Conservation (phyloP, 2,329 filamentous ascomycete species). For the Cordyceps javanica region DNA sequence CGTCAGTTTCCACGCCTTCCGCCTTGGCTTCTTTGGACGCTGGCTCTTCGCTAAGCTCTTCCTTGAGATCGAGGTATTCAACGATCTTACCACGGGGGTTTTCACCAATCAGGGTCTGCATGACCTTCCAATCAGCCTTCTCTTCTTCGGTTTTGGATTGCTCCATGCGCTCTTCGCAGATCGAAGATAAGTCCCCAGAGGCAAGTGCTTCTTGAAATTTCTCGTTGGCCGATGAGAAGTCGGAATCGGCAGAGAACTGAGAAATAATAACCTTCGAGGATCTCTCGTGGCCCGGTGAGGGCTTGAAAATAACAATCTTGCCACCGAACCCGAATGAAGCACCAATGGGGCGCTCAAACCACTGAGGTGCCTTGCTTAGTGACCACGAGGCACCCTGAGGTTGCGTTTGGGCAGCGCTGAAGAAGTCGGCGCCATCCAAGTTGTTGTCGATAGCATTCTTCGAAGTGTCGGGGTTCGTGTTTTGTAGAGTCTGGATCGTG, state of each 20-base stretch:
- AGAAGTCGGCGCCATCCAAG: slow-evolving; percentile 91
- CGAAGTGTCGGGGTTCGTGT: slow-evolving; percentile 73
- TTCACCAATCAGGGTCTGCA: slow-evolving; percentile 78
- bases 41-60: slow-evolving; percentile 50
- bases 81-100: slow-evolving; percentile 83
- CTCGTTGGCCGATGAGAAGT: slow-evolving; percentile 75
- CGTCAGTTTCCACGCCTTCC: slow-evolving; percentile 33
- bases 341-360: slow-evolving; percentile 79
- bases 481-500: slow-evolving; percentile 86
- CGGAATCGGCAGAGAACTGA: slow-evolving; percentile 81
- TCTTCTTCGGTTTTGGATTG: slow-evolving; percentile 79
- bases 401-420: slow-evolving; percentile 85
- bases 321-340: slow-evolving; percentile 95
- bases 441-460: slow-evolving; percentile 61
- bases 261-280: slow-evolving; percentile 77
- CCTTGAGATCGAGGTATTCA: slow-evolving; percentile 82
- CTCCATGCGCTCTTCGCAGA: slow-evolving; percentile 74
- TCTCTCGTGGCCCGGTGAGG: slow-evolving; percentile 55
- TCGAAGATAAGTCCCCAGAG: slow-evolving; percentile 66
- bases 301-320: slow-evolving; percentile 73
- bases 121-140: slow-evolving; percentile 92
- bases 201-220: slow-evolving; percentile 80
- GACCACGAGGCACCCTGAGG: slow-evolving; percentile 88
- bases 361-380: slow-evolving; percentile 77
- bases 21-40: slow-evolving; percentile 21